These are phyloP conservation scores for Pharnaceum exiguum DNA, from an alignment of 148 eudicot species.

Conservation along the genomic window DNA sequence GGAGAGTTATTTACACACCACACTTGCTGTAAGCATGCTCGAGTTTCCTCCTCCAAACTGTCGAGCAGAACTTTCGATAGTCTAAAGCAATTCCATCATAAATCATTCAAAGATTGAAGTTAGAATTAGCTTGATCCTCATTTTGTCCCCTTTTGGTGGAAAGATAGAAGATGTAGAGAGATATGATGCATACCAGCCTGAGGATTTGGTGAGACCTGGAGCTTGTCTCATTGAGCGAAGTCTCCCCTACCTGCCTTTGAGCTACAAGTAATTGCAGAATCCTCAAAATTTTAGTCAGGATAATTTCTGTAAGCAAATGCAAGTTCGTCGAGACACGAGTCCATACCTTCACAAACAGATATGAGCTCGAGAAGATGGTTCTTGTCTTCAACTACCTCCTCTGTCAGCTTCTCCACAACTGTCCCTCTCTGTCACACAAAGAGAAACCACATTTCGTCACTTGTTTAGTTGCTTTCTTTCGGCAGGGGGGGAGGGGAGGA, in stretches of 20 bases:
- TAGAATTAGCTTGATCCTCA: background rate
- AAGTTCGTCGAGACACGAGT: background rate
- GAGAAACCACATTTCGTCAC: background rate
- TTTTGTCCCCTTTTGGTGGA: too few relatives aligned
- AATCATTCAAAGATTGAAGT: background rate
- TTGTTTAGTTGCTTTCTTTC: background rate
- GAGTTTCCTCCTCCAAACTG: conserved; percentile 47
- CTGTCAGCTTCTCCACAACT: conserved; percentile 76
- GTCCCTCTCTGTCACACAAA: conserved; percentile 72
- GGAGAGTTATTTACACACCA: conserved; percentile 45
- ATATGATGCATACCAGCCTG: conserved; percentile 53
- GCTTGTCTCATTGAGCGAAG: conserved; percentile 78
- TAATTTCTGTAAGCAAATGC: background rate
- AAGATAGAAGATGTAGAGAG: background rate
- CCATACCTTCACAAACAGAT: conserved; percentile 68
- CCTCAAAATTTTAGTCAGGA: background rate
- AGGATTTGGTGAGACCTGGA: conserved; percentile 95
- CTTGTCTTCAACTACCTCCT: conserved; percentile 54
- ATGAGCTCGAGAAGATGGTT: conserved; percentile 82
- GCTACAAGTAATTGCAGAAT: conserved; percentile 38
- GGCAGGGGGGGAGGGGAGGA: too few relatives aligned
- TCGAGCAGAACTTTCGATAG: conserved; percentile 75
- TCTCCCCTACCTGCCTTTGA: conserved; percentile 92
- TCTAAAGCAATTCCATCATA: conserved; percentile 8
- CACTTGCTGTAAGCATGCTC: conserved; percentile 71